Evolutionary conservation across 371 early-diverging fungal species (phyloP).

Genomic region (Mortierella sp.): DNA sequence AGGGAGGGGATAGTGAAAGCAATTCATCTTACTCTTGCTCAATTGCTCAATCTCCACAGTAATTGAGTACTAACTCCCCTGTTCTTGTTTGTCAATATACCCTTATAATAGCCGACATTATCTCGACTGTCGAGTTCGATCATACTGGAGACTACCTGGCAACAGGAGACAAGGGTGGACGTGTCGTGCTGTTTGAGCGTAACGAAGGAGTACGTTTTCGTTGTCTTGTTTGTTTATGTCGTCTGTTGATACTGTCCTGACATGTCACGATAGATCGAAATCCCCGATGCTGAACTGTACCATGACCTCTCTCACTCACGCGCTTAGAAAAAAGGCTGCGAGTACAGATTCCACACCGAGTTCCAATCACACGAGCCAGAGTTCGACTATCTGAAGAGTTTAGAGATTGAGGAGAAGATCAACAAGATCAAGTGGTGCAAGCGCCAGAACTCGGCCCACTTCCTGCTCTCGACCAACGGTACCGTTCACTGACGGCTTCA

Average conservation of each 20-base stretch:
- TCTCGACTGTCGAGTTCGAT: slow-evolving; percentile 98
- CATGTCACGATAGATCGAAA: neutral
- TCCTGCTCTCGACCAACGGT: slow-evolving; percentile 98
- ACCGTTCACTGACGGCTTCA: slow-evolving; percentile 6
- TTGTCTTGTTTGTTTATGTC: neutral
- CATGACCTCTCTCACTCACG: neutral
- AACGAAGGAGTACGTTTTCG: slow-evolving; percentile 88
- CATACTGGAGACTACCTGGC: slow-evolving; percentile 97
- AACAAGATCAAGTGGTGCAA: slow-evolving; percentile 99
- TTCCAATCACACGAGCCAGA: slow-evolving; percentile 99
- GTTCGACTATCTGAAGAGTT: slow-evolving; percentile 99
- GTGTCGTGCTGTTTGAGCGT: slow-evolving; percentile 97
- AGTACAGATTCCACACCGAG: slow-evolving; percentile 99
- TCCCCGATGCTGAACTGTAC: neutral
- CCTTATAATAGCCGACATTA: slow-evolving; percentile 90
- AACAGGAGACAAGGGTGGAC: slow-evolving; percentile 97
- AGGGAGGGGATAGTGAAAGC: neutral
- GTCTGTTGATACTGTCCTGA: neutral
- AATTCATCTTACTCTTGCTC: neutral
- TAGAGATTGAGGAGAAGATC: slow-evolving; percentile 99
- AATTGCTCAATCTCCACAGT: neutral
- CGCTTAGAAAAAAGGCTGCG: slow-evolving; percentile 95
- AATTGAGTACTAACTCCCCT: neutral
- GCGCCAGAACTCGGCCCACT: slow-evolving; percentile 95
- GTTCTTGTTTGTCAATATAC: neutral